phyloP scores from a whole-genome alignment of 2,329 filamentous ascomycete species.

The Alternaria arbusti region DNA sequence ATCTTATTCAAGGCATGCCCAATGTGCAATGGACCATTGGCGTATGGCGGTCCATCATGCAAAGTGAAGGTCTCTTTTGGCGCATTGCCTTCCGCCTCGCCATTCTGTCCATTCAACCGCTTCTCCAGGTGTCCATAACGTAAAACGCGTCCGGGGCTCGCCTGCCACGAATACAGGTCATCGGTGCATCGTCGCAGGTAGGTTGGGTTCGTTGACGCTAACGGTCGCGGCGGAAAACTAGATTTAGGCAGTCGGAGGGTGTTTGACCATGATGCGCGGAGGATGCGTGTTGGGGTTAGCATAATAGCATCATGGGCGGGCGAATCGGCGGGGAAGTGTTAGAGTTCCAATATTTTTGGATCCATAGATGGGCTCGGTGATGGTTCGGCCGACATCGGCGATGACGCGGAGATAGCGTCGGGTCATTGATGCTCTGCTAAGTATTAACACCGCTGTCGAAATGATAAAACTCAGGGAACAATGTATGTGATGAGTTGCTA shows the following conservation, averaged over 20 bases:
- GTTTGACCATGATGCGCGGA: constrained; percentile 51
- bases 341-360: constrained; percentile 19
- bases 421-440: background rate
- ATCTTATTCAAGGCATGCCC: constrained; percentile 98
- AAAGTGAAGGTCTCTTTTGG: constrained; percentile 71
- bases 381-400: constrained; percentile 19
- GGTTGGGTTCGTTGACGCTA: constrained; percentile 33
- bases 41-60: constrained; percentile 96
- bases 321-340: constrained; percentile 10
- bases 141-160: constrained; percentile 50
- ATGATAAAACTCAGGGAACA: background rate
- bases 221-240: constrained; percentile 56
- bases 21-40: constrained; percentile 88
- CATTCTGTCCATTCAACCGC: background rate
- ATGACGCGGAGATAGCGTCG: constrained; percentile 6
- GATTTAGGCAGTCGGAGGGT: constrained; percentile 58
- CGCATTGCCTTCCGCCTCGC: background rate
- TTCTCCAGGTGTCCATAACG: constrained; percentile 41
- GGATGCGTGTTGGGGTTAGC: constrained; percentile 45
- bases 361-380: constrained; percentile 12
- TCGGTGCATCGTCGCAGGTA: constrained; percentile 82
- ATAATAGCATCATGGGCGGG: constrained; percentile 46
- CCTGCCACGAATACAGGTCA: constrained; percentile 89
- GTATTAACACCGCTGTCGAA: background rate
- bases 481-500: too few species aligned